Percentiles rank a stretch among this genome's conserved stretches.
phyloP scores from a whole-genome alignment of 2,329 filamentous ascomycete genomes.

The Exserohilum rostratum region DNA sequence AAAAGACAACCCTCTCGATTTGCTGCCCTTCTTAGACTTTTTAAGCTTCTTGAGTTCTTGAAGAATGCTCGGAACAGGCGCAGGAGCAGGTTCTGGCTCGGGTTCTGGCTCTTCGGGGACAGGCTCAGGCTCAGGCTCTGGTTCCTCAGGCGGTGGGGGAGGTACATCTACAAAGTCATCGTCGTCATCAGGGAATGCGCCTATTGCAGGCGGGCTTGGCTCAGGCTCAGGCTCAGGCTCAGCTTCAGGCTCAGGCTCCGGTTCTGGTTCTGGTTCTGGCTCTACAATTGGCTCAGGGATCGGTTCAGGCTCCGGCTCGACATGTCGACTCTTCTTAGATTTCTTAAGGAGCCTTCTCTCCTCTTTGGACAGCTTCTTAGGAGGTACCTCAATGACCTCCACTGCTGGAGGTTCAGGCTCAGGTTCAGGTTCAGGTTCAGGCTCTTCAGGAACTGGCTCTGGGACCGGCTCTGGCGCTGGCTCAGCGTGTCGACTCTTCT shows the following conservation, averaged over 20 bases:
- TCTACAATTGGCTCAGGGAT: constrained; percentile 30
- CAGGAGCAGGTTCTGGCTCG: constrained; percentile 9
- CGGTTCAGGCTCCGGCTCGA: constrained; percentile 24
- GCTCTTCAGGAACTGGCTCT: constrained; percentile 38
- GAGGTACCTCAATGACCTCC: constrained; percentile 37
- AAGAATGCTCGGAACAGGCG: constrained; percentile 27
- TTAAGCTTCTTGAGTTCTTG: constrained; percentile 25
- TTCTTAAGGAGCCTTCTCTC: constrained; percentile 26
- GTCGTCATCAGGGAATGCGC: constrained; percentile 56
- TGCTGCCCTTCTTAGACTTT: constrained; percentile 41
- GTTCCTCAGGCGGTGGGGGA: constrained; percentile 1
- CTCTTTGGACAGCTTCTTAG: constrained; percentile 39
- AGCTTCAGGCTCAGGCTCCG: constrained; percentile 43
- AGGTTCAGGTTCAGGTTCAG: constrained; percentile 15
- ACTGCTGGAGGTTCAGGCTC: constrained; percentile 40
- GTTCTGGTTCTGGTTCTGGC: constrained; percentile 27
- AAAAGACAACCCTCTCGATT: constrained; percentile 64
- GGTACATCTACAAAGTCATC: constrained; percentile 32
- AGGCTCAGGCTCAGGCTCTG: constrained; percentile 21
- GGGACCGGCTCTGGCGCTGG: constrained; percentile 17
- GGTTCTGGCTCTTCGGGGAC: constrained; percentile 40
- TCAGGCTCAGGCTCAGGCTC: constrained; percentile 39
- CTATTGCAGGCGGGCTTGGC: constrained; percentile 51
- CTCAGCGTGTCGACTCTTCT: constrained; percentile 25
- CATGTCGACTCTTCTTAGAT: constrained; percentile 31